Evolutionary conservation across 192 early-diverging fungal genomes (phyloP).

Genomic region (Coemansia sp.): DNA sequence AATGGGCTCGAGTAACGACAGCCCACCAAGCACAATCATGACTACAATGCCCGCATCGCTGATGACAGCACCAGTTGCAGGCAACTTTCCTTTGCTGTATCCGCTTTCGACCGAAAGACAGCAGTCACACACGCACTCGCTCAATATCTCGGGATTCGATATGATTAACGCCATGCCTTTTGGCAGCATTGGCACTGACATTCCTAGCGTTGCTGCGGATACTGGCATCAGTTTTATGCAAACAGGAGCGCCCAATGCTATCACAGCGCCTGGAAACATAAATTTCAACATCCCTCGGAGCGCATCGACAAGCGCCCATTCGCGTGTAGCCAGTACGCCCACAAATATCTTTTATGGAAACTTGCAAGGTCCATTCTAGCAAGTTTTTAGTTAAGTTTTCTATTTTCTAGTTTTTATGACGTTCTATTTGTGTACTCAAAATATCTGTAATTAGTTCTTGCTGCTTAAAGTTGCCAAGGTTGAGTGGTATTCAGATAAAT

Average conservation of each 20-base stretch:
- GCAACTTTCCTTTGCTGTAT: not conserved
- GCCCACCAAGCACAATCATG: not conserved
- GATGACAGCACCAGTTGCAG: not conserved
- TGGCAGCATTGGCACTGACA: not conserved
- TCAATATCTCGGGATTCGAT: not conserved
- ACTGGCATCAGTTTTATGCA: not conserved
- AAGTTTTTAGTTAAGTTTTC: too few species aligned
- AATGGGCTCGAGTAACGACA: not conserved
- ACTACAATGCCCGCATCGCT: not conserved
- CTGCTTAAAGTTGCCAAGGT: not conserved
- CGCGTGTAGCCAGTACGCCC: slow-evolving; percentile 8
- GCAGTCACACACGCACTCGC: not conserved
- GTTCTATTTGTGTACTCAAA: slow-evolving; percentile 1
- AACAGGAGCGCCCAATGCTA: not conserved
- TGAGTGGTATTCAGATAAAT: too few species aligned
- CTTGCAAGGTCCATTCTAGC: not conserved
- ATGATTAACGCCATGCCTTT: slow-evolving; percentile 9
- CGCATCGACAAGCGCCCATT: not conserved
- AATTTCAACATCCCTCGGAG: not conserved
- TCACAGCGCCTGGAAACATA: not conserved
- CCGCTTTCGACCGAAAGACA: not conserved
- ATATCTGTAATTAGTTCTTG: not conserved
- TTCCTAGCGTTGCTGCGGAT: not conserved
- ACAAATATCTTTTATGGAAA: not conserved
- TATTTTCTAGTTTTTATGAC: slow-evolving; percentile 1